Evolutionary conservation across 1,284 basidiomycete genomes (phyloP), one percentile per base, ranked within the genome.

Genomic region (Ustanciosporium gigantosporum): DNA sequence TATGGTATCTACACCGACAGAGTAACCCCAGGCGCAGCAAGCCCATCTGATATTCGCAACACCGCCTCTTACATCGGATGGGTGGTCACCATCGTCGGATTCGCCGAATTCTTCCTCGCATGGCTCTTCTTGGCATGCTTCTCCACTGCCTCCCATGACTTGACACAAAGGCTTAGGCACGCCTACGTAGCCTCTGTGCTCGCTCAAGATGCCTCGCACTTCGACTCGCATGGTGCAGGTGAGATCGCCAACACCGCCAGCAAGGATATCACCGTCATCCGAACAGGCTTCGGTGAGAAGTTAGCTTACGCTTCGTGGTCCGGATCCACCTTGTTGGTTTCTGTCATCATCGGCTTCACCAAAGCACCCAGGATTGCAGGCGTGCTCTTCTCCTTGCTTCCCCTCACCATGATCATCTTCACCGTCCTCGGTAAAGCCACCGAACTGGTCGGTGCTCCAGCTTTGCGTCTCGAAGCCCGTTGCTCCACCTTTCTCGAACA

Each of bases 171-270:
- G 13, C 64, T 81, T 6, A 68, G 80, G 11, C 62, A 76, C 20
- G 59, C 75, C 14, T 81, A 81, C 55, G 68, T 81, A 36, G 67
- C 78, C 14, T 73, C 80, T 3, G 66, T 79, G 16, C 55, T 81
- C 25, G 68, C 74, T 3, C 80, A 81, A 46, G 80, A 81, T 46
- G 77, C 78, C 14, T 73, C 74, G 5, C 80, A 78, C 58, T 80
- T 80, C 46, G 80, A 81, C 44, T 52, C 68, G 4, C 74, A 79
- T 34, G 80, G 80, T 20, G 72, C 80, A 5, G 80, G 80, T 41
- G 80, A 81, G 53, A 74, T 81, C 25, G 76, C 78, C 8, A 76
- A 78, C 11, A 57, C 76, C 21, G 68, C 78, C 22, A 73, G 74
- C 52, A 79, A 79, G 40, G 80, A 81, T 42, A 73, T 81, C 41